Conservation (phyloP, 2,329 filamentous ascomycete genomes). For the Neofusicoccum ribis region DNA sequence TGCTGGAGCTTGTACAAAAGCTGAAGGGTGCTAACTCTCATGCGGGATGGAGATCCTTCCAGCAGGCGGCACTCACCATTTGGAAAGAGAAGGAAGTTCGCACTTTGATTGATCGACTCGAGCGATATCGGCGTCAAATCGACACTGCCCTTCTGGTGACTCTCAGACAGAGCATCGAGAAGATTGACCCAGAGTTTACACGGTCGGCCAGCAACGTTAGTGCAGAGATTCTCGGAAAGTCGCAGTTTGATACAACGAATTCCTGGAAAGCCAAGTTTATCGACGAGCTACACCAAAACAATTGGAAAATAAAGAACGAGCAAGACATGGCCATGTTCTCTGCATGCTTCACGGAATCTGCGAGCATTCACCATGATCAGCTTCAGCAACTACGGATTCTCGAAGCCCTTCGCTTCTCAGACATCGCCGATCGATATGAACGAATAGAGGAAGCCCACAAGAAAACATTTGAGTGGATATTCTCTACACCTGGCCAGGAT, state of each 20-base stretch:
- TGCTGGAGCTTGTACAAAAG: background rate
- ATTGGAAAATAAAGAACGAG: background rate
- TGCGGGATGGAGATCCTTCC: background rate
- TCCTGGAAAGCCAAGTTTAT: background rate
- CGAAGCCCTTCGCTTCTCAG: background rate
- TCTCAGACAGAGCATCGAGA: slow-evolving; percentile 12
- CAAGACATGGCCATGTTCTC: slow-evolving; percentile 2
- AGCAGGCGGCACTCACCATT: background rate
- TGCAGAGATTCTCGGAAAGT: too few species aligned
- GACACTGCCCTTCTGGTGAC: slow-evolving; percentile 21
- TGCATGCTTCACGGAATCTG: background rate
- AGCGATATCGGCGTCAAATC: slow-evolving; percentile 16
- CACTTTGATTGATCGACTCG: background rate
- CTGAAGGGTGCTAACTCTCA: background rate
- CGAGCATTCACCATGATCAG: background rate
- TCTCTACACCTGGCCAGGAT: background rate
- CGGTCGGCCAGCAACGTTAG: background rate
- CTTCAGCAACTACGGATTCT: background rate
- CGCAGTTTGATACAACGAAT: background rate
- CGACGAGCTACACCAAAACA: background rate
- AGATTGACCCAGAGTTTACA: too few species aligned
- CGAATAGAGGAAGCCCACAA: slow-evolving; percentile 8
- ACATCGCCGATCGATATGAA: slow-evolving; percentile 8
- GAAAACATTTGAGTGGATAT: slow-evolving; percentile 20
- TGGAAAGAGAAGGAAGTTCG: background rate